Evolutionary conservation across 495 filamentous ascomycete species (phyloP).

Genomic region (Xylaria grammica): DNA sequence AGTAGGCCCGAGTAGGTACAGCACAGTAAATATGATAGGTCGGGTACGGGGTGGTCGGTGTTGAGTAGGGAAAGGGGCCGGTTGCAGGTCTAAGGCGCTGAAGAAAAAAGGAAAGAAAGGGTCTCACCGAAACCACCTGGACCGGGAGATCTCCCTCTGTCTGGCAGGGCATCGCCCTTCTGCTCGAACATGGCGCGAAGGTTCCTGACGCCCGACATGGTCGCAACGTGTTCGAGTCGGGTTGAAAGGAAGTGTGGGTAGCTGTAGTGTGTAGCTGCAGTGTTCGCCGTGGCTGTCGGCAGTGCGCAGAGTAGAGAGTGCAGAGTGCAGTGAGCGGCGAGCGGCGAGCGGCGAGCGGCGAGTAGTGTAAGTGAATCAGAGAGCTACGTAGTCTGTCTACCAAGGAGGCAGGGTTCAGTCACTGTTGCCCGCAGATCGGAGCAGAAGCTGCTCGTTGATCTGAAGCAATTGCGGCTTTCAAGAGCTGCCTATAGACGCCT

Average conservation of each 20-base stretch:
- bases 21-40: background rate
- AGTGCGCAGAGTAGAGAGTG: background rate
- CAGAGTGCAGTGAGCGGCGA: background rate
- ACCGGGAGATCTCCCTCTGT: conserved; percentile 75
- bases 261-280: conserved; percentile 30
- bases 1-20: background rate
- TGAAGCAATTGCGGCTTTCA: background rate
- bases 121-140: conserved; percentile 37
- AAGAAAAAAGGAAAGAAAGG: conserved; percentile 12
- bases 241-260: conserved; percentile 16
- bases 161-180: conserved; percentile 64
- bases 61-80: background rate
- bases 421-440: conserved; percentile 10
- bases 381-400: background rate
- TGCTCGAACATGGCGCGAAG: conserved; percentile 90
- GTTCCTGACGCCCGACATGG: conserved; percentile 62
- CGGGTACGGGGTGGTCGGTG: background rate
- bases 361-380: conserved; percentile 1
- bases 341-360: background rate
- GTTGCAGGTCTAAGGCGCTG: conserved; percentile 3
- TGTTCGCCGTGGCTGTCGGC: conserved; percentile 24
- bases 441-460: conserved; percentile 12
- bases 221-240: conserved; percentile 28
- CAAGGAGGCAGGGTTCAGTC: background rate
- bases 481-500: background rate